These are phyloP conservation scores for Cyphellophora europaea DNA, from an alignment of 2,329 filamentous ascomycete species.

Conservation along the genomic window DNA sequence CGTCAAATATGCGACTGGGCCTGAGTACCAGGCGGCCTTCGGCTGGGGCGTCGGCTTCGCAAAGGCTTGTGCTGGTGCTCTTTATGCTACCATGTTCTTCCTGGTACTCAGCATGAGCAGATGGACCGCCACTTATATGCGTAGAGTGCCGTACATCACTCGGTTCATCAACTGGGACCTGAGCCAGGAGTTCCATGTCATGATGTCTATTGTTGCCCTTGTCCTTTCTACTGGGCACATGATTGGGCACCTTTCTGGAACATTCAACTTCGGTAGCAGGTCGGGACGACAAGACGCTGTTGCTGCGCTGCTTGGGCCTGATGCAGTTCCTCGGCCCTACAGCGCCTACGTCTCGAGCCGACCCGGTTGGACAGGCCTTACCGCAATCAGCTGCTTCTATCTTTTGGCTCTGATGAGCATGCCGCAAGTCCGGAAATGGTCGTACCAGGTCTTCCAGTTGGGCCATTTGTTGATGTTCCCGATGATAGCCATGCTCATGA, in stretches of 20 bases:
- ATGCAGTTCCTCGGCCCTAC: slow-evolving; percentile 36
- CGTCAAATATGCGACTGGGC: slow-evolving; percentile 40
- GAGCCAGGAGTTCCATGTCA: slow-evolving; percentile 47
- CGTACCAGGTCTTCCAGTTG: slow-evolving; percentile 49
- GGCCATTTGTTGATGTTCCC: slow-evolving; percentile 51
- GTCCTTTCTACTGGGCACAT: slow-evolving; percentile 44
- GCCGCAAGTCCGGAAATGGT: slow-evolving; percentile 41
- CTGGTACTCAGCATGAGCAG: slow-evolving; percentile 50
- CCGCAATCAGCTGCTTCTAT: slow-evolving; percentile 42
- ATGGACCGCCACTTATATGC: slow-evolving; percentile 44
- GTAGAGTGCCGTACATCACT: slow-evolving; percentile 42
- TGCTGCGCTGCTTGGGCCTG: slow-evolving; percentile 34
- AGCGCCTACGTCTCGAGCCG: slow-evolving; percentile 36
- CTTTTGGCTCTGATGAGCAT: slow-evolving; percentile 39
- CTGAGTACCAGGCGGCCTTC: slow-evolving; percentile 39
- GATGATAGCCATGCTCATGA: slow-evolving; percentile 46
- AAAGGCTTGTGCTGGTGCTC: slow-evolving; percentile 44
- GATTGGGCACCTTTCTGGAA: slow-evolving; percentile 45
- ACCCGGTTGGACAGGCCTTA: slow-evolving; percentile 43
- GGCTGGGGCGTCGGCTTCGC: slow-evolving; percentile 49
- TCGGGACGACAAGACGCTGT: slow-evolving; percentile 36
- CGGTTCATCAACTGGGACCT: slow-evolving; percentile 50
- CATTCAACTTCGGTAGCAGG: slow-evolving; percentile 41
- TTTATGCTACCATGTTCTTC: slow-evolving; percentile 52
- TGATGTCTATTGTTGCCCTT: slow-evolving; percentile 43